These are phyloP conservation scores for Psidium guajava DNA, from an alignment of 345 rosid species.

Conservation along the genomic window DNA sequence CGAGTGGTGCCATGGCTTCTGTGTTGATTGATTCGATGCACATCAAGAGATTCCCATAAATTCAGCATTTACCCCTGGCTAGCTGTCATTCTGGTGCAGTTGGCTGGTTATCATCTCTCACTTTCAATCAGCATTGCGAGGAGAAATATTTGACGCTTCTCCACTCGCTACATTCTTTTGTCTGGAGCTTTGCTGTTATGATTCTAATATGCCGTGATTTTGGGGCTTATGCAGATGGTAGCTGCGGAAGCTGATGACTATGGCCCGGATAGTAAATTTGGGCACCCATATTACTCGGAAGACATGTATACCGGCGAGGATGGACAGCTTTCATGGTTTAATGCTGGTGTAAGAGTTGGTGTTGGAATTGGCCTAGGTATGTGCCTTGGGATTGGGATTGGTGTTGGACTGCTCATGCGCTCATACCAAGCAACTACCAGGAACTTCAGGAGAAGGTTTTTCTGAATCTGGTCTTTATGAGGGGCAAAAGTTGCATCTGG, in stretches of 20 bases:
- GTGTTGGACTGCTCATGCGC: conserved; percentile 91
- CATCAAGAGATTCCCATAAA: background rate
- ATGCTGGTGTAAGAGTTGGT: conserved; percentile 92
- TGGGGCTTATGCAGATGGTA: conserved; percentile 25
- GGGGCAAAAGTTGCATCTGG: background rate
- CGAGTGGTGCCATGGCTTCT: background rate
- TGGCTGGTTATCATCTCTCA: background rate
- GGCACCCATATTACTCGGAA: conserved; percentile 31
- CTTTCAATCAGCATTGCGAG: background rate
- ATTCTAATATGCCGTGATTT: background rate
- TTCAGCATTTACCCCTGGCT: background rate
- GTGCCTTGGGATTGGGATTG: conserved; percentile 88
- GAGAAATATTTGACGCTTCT: background rate
- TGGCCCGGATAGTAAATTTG: conserved; percentile 49
- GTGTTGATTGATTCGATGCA: background rate
- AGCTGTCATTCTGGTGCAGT: background rate
- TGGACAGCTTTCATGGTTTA: conserved; percentile 87
- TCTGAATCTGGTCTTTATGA: conserved; percentile 11
- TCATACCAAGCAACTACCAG: conserved; percentile 94
- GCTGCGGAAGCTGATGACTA: conserved; percentile 40
- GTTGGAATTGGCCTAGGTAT: conserved; percentile 93
- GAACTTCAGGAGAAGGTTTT: conserved; percentile 78
- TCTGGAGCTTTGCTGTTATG: background rate
- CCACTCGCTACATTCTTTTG: background rate
- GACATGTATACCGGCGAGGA: conserved; percentile 72